Base-by-base conservation (phyloP, 805 yeast species). In the Kurtzmaniella cleridarum region DNA sequence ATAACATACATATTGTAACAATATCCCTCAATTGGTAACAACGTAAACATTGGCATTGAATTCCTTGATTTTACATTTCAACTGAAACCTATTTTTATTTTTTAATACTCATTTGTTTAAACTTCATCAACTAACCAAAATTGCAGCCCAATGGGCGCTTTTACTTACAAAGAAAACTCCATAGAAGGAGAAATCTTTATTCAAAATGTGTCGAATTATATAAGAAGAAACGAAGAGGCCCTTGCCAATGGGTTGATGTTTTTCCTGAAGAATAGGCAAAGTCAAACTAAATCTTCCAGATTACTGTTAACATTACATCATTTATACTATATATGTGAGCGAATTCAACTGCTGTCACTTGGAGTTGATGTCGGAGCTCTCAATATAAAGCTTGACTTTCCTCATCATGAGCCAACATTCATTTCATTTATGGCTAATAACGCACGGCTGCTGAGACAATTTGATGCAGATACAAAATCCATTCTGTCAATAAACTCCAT, bases 221-320 rank as follows among this genome's bases (percentile, higher is more conserved):
- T 78, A 28, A 66, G 75, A 39, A 59, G 76, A 11, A 79, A 78
- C 48, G 83, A 78, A 47, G 70, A 75, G 35, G 79, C 76, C 27
- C 61, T 78, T 20, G 81, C 82, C 13, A 77, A 78, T 47, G 81
- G 82, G 1, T 60, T 77, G 24, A 59, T 76, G 27, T 75, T 78
- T 14, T 76, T 75, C 50, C 71, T 75, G 47, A 76, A 73, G 46
- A 54, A 46, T 30, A 45, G 51, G 33, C 46, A 32, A 35, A 61
- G 56, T 38, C 28, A 33, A 14, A 52, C 56, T 29, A 79, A 77
- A 48, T 81, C 84, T 0, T 72, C 76, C 11, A 58, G 84, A 41
- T 60, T 81, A 16, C 71, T 76, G 11, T 61, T 81, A 38, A 78
- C 84, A 13, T 61, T 79, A 20, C 87, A 80, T 53, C 86, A 81